Base-by-base conservation (phyloP, 148 eudicot species). In the Pouteria glomerata region DNA sequence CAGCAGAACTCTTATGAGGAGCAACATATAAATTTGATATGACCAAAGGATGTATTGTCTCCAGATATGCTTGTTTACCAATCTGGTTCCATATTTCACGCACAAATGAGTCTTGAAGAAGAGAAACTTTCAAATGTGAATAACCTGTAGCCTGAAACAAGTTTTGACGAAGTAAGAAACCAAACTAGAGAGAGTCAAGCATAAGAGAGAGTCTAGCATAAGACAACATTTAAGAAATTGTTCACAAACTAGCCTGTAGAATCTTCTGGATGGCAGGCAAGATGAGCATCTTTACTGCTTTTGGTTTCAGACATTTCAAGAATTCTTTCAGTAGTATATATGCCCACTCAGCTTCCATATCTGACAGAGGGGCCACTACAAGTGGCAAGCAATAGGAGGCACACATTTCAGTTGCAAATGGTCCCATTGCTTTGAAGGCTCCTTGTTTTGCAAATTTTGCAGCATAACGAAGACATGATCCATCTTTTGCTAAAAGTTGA, bases 101-200 rank as follows among this genome's bases (percentile, higher is more conserved):
- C 76, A 91, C 89, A 85, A 95, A 95, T 74, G 98, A 95, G 64
- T 93, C 97, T 95, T 95, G 98, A 63, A 95, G 92, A 76, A 95
- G 90, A 69, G 93, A 91, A 77, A 95, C 98, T 80, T 91, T 91
- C 76, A 91, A 78, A 83, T 85, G 96, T 59, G 93, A 95, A 85
- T 81, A 83, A 72, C 86, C 91, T 72, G 98, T 81, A 67, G 86
- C 88, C 98, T 95, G 90, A 68, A 86, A 78, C 45, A 52, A 53
- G 70, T 44, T 50, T 58, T 83, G 65, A 64, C 50, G 57, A 68
- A 64, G 65, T 61, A 71, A 63, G 69, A 75, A 77, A 57, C 51
- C 27, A 14, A 57, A 30, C n/a, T n/a, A 52, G n/a, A 44, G 48
- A 62, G 53, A 41, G 47, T 52, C 48, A 26, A 24, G 51, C 26